Base-by-base conservation (phyloP, 108 stramenopile species). In the Stephanodiscus minutulus region DNA sequence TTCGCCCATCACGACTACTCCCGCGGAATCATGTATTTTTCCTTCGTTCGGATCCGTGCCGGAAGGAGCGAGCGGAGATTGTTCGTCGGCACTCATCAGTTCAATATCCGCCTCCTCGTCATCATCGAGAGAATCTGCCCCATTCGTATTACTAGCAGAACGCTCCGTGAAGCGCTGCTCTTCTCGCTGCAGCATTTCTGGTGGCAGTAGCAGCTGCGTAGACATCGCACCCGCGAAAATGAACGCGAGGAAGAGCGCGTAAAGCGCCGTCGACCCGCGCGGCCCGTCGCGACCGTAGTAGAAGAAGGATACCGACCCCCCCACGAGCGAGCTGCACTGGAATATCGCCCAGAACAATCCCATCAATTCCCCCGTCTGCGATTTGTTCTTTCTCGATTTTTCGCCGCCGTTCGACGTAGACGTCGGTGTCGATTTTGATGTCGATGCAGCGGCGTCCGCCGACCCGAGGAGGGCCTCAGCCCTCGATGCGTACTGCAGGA, bases 271-370 rank as follows among this genome's bases (percentile, higher is more conserved):
- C 31, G 78, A 60, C 3, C 68, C 72, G 36, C 59, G 68, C 9
- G 66, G 63, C 27, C 53, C 64, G 63, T 66, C 58, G 27, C 59
- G 59, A 33, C 53, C 60, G 61, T 71, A 86, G 72, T 79, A 84
- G 20, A 78, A 20, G 49, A 86, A 84, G 47, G 73, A 70, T 6
- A 86, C 44, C n/a, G 66, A 28, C 9, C 86, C 86, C 24, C 86
- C 86, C 12, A 82, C 77, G 27, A 86, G 25, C 1, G 83, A 69
- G 39, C 74, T 74, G 44, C 77, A 70, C 55, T 86, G 78, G 41
- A 86, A 86, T 21, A 84, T 70, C 20, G 70, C 60, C 86, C 83
- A 86, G 59, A 86, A 86, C 8, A 84, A 33, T 4, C 77, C 72
- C 68, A 86, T 74, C n/a, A 84, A 62, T n/a, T 31, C 57, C 31